Evolutionary conservation across 1,139 yeast species (phyloP), one percentile per base, ranked within the genome.

Genomic region (Ogataea hybrid): DNA sequence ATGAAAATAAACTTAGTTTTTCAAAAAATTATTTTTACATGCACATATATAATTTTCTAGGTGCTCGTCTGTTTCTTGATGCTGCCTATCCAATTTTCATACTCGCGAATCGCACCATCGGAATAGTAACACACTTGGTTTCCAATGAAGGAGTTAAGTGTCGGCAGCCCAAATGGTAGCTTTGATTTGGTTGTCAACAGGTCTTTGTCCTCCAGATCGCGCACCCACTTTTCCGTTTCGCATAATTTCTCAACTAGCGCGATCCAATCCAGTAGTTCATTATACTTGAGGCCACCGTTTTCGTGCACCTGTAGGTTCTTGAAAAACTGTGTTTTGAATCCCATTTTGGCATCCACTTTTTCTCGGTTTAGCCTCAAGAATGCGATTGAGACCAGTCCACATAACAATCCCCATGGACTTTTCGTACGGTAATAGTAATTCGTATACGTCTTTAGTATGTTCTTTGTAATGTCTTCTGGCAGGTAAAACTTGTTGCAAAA

Each of bases 351-450:
- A 8, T 64, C 58, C 14, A 81, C 61, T 22, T 70, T 57, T 18
- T 66, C 66, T 46, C 75, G 72, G 56, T 80, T 79, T 28, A 82
- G 69, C 11, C 81, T 65, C 11, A 70, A 64, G 40, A 78, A 80
- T 11, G 82, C 80, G 6, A 82, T 74, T 32, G 81, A 69, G 1
- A 82, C 69, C 48, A 83, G 59, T 0, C 89, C 90, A 58, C 86
- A 80, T 1, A 83, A 77, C 22, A 83, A 59, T 12, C 80, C 77
- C 87, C 89, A 83, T 33, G 81, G 83, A 43, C 75, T 78, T 37
- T 75, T 74, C 39, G 81, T 73, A 50, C 77, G 76, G 37, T 73
- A 71, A 32, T 73, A 69, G 50, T 78, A 78, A 2, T 67, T 62
- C 28, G 70, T 63, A 50, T 74, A 82, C 0, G 81, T 73, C 28